phyloP scores from a whole-genome alignment of 192 early-diverging fungal species.

The Borealophlyctis nickersoniae region DNA sequence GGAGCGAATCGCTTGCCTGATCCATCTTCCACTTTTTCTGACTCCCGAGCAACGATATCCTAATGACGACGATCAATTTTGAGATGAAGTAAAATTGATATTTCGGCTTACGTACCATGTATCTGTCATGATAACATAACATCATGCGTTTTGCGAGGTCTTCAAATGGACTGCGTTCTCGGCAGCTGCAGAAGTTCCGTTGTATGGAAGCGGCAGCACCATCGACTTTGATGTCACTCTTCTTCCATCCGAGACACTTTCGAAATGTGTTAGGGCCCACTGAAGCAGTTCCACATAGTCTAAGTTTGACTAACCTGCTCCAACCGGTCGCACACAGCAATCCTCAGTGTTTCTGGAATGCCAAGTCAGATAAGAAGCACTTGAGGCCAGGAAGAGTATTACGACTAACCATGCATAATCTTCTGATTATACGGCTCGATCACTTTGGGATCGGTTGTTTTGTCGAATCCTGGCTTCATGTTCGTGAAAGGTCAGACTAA shows the following conservation, averaged over 20 bases:
- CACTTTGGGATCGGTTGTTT: constrained; percentile 30
- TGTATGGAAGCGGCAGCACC: background rate
- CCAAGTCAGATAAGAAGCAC: background rate
- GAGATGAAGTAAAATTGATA: no score
- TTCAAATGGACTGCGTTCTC: constrained; percentile 42
- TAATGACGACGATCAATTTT: constrained; percentile 4
- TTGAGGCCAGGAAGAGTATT: background rate
- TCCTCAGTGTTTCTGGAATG: constrained; percentile 53
- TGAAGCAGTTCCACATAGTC: background rate
- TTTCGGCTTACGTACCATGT: constrained; percentile 28
- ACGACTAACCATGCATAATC: constrained; percentile 52
- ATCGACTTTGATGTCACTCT: constrained; percentile 10
- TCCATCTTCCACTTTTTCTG: constrained; percentile 43
- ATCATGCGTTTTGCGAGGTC: constrained; percentile 59
- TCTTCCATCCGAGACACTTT: constrained; percentile 14
- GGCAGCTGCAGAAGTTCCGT: constrained; percentile 36
- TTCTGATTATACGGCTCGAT: constrained; percentile 57
- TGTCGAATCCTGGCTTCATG: constrained; percentile 53
- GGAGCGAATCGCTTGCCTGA: constrained; percentile 9
- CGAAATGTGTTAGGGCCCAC: no score
- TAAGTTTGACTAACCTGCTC: constrained; percentile 34
- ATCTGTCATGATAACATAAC: constrained; percentile 53
- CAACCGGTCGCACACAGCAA: constrained; percentile 56
- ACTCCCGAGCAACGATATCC: constrained; percentile 46
- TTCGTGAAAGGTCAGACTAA: background rate